phyloP scores from a whole-genome alignment of 805 yeast species.

The Blastobotrys chiropterorum region DNA sequence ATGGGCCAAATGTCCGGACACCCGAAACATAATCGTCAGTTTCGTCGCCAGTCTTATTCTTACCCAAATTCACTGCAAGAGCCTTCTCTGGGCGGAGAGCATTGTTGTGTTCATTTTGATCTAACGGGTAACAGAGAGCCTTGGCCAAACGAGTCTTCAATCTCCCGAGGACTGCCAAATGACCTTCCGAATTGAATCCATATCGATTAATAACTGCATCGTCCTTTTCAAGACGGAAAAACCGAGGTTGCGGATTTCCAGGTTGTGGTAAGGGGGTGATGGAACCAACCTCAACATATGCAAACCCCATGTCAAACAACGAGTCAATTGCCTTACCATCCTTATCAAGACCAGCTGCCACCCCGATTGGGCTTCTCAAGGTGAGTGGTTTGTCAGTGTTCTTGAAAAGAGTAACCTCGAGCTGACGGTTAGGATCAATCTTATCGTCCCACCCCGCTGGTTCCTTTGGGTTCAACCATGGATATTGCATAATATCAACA shows the following conservation, averaged over 20 bases:
- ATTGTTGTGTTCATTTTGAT: conserved; percentile 23
- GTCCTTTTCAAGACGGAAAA: conserved; percentile 78
- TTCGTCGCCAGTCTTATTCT: conserved; percentile 89
- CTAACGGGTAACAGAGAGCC: conserved; percentile 20
- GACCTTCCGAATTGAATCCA: conserved; percentile 92
- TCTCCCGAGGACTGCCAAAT: conserved; percentile 62
- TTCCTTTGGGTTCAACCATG: conserved; percentile 27
- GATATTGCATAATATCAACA: conserved; percentile 53
- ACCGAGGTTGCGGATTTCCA: conserved; percentile 90
- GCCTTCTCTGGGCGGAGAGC: conserved; percentile 60
- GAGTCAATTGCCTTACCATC: conserved; percentile 88
- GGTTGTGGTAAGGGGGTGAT: conserved; percentile 91
- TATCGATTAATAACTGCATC: conserved; percentile 90
- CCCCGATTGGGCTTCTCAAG: conserved; percentile 74
- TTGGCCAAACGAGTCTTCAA: conserved; percentile 56
- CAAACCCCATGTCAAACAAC: conserved; percentile 70
- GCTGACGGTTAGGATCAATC: conserved; percentile 26
- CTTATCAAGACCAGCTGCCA: conserved; percentile 95
- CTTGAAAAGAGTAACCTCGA: conserved; percentile 25
- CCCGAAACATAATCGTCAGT: conserved; percentile 80
- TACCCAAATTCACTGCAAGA: conserved; percentile 82
- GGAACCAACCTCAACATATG: conserved; percentile 89
- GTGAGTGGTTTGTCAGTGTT: conserved; percentile 25
- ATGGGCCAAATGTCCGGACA: conserved; percentile 70
- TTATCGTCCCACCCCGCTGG: conserved; percentile 23